Percentiles rank a stretch among this genome's conserved stretches.
These are phyloP conservation scores for Pythium dissotocum DNA, from an alignment of 352 stramenopile genomes.

Conservation along the genomic window DNA sequence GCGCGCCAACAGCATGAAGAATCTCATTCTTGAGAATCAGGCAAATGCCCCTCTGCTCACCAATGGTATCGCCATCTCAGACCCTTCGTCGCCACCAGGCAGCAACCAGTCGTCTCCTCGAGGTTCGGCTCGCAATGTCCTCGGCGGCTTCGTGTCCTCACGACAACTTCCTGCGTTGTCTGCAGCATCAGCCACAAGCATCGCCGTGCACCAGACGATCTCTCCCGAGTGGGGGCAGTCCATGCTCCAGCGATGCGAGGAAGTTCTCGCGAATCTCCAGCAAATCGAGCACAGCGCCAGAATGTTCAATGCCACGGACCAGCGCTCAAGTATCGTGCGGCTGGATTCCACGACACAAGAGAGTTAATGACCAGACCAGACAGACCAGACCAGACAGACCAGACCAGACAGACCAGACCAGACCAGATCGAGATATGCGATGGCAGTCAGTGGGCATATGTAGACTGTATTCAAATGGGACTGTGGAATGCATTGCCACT, in stretches of 20 bases:
- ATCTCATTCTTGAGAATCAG: not conserved
- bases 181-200: not conserved
- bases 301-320: slow-evolving; percentile 6
- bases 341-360: not conserved
- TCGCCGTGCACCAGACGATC: not conserved
- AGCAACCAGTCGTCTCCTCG: not conserved
- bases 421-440: too few species aligned
- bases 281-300: slow-evolving; percentile 44
- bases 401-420: too few species aligned
- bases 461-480: not conserved
- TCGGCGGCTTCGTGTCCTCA: not conserved
- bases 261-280: slow-evolving; percentile 43
- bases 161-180: not conserved
- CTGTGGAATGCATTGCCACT: not conserved
- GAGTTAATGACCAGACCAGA: not conserved
- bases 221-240: slow-evolving; percentile 17
- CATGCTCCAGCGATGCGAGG: slow-evolving; percentile 48
- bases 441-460: not conserved
- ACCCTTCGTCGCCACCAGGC: not conserved
- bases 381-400: too few species aligned
- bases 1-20: not conserved
- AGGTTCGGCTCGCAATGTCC: not conserved
- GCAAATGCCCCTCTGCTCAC: not conserved
- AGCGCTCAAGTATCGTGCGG: slow-evolving; percentile 1
- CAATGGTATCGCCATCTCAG: not conserved